These are phyloP conservation scores for Thalassiosira hispida DNA, from an alignment of 352 stramenopile species.

Conservation along the genomic window DNA sequence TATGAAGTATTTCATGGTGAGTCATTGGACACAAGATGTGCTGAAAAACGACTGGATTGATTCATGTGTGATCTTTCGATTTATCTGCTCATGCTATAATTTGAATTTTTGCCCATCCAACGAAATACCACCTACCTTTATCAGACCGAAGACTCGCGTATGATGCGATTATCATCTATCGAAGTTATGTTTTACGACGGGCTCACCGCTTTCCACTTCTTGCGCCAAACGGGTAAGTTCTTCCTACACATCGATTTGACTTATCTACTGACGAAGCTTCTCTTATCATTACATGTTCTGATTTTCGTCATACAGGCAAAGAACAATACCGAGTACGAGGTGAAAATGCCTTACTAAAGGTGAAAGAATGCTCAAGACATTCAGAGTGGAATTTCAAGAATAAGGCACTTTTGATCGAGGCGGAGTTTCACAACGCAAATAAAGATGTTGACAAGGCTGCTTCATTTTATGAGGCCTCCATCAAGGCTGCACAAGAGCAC, in stretches of 20 bases:
- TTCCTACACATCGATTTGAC: not conserved
- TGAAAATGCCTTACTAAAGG: conserved; percentile 16
- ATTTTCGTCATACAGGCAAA: conserved; percentile 1
- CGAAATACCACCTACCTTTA: not conserved
- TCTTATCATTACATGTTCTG: not conserved
- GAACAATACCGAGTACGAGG: conserved; percentile 7
- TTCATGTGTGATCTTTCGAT: not conserved
- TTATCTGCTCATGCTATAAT: not conserved
- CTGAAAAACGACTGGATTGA: not conserved
- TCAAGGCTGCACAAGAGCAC: conserved; percentile 13
- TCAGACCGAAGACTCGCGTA: not conserved
- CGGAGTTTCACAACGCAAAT: conserved; percentile 33
- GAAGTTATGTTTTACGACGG: conserved; percentile 19
- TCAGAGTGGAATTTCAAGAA: conserved; percentile 55
- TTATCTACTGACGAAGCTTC: not conserved
- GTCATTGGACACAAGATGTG: not conserved
- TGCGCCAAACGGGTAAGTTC: conserved; percentile 22
- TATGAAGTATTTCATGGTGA: conserved; percentile 5
- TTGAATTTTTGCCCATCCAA: not conserved
- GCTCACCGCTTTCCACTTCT: conserved; percentile 28
- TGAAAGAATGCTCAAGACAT: conserved; percentile 32
- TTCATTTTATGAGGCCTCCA: conserved; percentile 40
- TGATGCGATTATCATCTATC: conserved; percentile 4
- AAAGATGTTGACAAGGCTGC: conserved; percentile 32
- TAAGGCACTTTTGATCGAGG: conserved; percentile 39